These are phyloP conservation scores for Emergomyces pasteurianus DNA, from an alignment of 2,329 filamentous ascomycete genomes.

Conservation along the genomic window DNA sequence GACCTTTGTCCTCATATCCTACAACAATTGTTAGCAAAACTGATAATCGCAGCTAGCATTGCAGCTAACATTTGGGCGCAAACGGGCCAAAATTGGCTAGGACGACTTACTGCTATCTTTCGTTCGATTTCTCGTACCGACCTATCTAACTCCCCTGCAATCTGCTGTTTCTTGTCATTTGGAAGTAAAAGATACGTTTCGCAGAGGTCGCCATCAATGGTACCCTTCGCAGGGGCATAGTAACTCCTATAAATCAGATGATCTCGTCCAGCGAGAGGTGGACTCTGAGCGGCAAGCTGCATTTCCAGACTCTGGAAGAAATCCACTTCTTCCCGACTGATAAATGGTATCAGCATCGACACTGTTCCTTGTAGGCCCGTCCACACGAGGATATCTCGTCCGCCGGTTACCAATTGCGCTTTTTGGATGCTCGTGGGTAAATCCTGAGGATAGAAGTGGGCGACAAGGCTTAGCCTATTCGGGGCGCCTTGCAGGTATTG, in stretches of 20 bases:
- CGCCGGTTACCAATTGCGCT: constrained; percentile 78
- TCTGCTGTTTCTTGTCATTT: constrained; percentile 86
- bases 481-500: constrained; percentile 82
- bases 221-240: constrained; percentile 90
- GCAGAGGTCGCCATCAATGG: constrained; percentile 93
- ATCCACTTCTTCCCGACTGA: constrained; percentile 84
- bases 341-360: constrained; percentile 83
- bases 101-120: constrained; percentile 60
- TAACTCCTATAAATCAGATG: constrained; percentile 93
- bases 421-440: constrained; percentile 85
- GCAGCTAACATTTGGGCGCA: not conserved
- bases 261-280: constrained; percentile 80
- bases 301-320: constrained; percentile 94
- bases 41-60: not conserved
- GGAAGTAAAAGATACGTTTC: constrained; percentile 77
- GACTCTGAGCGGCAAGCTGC: constrained; percentile 73
- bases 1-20: constrained; percentile 48
- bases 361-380: constrained; percentile 89
- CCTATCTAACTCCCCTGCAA: constrained; percentile 83
- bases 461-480: constrained; percentile 71
- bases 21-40: constrained; percentile 10
- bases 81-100: not conserved
- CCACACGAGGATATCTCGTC: constrained; percentile 86
- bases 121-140: constrained; percentile 88
- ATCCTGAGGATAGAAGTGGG: constrained; percentile 84